Percentiles rank a stretch among this genome's conserved stretches.
Evolutionary conservation across 768 basidiomycete species (phyloP).

Genomic region (Lentinus brumalis): DNA sequence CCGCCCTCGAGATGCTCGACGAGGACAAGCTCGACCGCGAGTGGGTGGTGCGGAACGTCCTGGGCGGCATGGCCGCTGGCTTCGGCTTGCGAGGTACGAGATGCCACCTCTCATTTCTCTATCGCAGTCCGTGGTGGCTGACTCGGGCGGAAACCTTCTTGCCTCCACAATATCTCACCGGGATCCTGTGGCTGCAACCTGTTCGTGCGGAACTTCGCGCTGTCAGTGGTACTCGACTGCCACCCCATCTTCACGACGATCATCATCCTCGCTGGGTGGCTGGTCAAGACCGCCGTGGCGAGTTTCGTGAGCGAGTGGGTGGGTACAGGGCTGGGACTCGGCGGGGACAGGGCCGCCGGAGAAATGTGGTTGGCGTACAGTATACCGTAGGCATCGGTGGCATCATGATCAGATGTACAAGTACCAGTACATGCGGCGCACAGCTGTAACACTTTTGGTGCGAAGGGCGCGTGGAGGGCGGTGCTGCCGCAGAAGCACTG

Average conservation of each 20-base stretch:
- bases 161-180: background rate
- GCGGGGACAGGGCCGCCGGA: slow-evolving; percentile 48
- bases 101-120: background rate
- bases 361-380: slow-evolving; percentile 83
- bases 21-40: slow-evolving; percentile 78
- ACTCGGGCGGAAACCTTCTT: slow-evolving; percentile 42
- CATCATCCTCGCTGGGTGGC: slow-evolving; percentile 78
- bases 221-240: slow-evolving; percentile 75
- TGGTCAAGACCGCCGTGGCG: slow-evolving; percentile 64
- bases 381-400: slow-evolving; percentile 49
- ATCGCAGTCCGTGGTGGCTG: slow-evolving; percentile 57
- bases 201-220: no score
- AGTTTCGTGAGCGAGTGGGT: slow-evolving; percentile 68
- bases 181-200: background rate
- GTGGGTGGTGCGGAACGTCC: slow-evolving; percentile 81
- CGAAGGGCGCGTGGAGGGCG: no score
- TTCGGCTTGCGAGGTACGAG: slow-evolving; percentile 77
- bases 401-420: background rate
- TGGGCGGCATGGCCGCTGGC: slow-evolving; percentile 86
- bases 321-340: slow-evolving; percentile 37
- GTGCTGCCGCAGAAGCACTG: no score
- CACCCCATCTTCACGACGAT: slow-evolving; percentile 73
- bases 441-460: background rate
- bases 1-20: slow-evolving; percentile 59
- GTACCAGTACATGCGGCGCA: background rate